Evolutionary conservation across 345 rosid species (phyloP), one percentile per base, ranked within the genome.

Genomic region (Triadica sebifera): DNA sequence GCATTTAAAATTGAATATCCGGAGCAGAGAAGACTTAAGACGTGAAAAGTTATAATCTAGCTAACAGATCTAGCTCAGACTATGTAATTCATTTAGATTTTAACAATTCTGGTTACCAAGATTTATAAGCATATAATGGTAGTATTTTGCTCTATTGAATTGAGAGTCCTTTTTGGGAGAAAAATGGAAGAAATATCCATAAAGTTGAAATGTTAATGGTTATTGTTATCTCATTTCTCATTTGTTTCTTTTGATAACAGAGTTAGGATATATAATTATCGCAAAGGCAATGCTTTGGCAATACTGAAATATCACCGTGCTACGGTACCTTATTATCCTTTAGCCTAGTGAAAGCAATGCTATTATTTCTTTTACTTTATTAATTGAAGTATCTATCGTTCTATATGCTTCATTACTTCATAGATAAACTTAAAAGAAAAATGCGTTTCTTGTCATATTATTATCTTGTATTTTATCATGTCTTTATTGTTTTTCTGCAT

Each of bases 261-360:
- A 80, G 77, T 93, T 41, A 83, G 97, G 81, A 80, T 93, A 73
- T 89, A 90, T 70, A 95, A 88, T 81, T 91, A 91, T 75, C 86
- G 85, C 67, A 91, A 90, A 86, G 98, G 97, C 85, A 91, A 81
- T 85, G 87, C 96, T 19, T 80, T 95, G 80, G 98, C 97, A 19
- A 88, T 93, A 65, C 81, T 93, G 78, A 95, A 95, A 82, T 93
- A 91, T 82, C 99, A 93, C 83, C 84, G 78, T 52, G 90, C 91
- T 62, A 84, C 87, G 82, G 97, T 94, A 86, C 12, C 75, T 70
- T 24, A 45, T 74, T 52, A 19, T 51, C 22, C 49, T 60, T 17
- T 77, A 10, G 24, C 74, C 60, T 45, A 38, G 6, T 58, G 4
- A 55, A 17, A 46, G 38, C 17, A 57, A 22, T 17, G 22, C 9